These are phyloP conservation scores for Clavariopsis aquatica DNA, from an alignment of 495 filamentous ascomycete species.

Conservation along the genomic window DNA sequence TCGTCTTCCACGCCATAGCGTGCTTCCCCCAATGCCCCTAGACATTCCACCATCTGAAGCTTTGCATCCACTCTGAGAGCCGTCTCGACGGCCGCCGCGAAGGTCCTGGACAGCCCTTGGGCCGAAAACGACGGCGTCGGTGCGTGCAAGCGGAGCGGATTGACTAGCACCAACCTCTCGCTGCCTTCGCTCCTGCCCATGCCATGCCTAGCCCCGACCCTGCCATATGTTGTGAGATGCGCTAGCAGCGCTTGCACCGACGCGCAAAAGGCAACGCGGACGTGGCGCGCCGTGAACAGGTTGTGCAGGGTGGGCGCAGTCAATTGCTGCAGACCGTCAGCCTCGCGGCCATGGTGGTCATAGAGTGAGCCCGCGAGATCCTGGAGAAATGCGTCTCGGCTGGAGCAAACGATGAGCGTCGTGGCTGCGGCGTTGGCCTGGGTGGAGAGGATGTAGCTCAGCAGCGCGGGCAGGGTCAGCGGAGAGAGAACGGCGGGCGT, in stretches of 20 bases:
- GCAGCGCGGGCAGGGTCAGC: conserved; percentile 58
- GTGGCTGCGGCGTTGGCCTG: conserved; percentile 52
- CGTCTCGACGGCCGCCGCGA: conserved; percentile 67
- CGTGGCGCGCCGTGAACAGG: conserved; percentile 64
- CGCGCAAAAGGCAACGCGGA: conserved; percentile 69
- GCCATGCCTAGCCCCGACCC: conserved; percentile 4
- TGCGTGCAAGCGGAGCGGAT: conserved; percentile 68
- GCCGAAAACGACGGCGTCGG: conserved; percentile 78
- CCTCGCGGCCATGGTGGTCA: conserved; percentile 11
- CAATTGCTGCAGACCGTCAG: conserved; percentile 41
- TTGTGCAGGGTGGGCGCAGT: conserved; percentile 67
- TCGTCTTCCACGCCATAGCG: conserved; percentile 8
- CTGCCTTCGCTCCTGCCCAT: neutral
- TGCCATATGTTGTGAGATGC: conserved; percentile 61
- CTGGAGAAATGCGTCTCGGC: conserved; percentile 63
- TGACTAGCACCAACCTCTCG: conserved; percentile 62
- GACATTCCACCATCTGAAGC: conserved; percentile 42
- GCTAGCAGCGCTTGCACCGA: conserved; percentile 76
- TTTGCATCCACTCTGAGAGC: conserved; percentile 42
- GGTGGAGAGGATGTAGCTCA: conserved; percentile 62
- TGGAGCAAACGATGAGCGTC: conserved; percentile 70
- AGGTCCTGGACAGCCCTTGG: conserved; percentile 73
- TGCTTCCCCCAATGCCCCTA: conserved; percentile 38
- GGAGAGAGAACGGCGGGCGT: conserved; percentile 53
- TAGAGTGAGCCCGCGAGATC: conserved; percentile 44